phyloP scores from a whole-genome alignment of 1,139 yeast species.

The Pichia sp. region DNA sequence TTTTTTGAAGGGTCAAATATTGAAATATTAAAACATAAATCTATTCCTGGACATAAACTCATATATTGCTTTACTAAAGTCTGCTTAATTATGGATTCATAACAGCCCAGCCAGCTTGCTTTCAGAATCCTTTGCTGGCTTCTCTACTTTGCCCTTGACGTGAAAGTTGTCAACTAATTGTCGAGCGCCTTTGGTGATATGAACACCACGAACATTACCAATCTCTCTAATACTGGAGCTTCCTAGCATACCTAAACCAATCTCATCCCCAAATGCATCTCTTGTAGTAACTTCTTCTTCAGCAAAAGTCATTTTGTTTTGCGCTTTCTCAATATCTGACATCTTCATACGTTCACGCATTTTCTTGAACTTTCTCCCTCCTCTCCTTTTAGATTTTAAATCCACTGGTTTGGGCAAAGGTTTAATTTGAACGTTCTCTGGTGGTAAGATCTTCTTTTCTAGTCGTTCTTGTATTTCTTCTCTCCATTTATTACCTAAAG shows the following conservation, averaged over 20 bases:
- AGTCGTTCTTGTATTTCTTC: constrained; percentile 57
- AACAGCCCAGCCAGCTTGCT: background rate
- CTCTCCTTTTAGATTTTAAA: constrained; percentile 72
- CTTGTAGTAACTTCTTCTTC: constrained; percentile 55
- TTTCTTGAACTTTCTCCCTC: constrained; percentile 76
- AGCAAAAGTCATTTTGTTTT: constrained; percentile 81
- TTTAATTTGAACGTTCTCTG: constrained; percentile 58
- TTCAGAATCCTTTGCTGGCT: too few species aligned
- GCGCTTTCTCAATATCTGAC: constrained; percentile 77
- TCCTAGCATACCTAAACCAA: constrained; percentile 75
- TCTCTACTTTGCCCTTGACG: background rate
- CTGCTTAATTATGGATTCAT: background rate
- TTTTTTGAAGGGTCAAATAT: background rate
- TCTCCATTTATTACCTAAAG: constrained; percentile 54
- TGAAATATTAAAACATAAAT: too few species aligned
- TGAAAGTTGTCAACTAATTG: constrained; percentile 34
- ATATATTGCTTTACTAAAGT: too few species aligned
- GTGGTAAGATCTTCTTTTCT: constrained; percentile 72
- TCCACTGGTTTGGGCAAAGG: constrained; percentile 85
- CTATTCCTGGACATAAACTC: too few species aligned
- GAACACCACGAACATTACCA: constrained; percentile 36
- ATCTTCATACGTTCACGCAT: constrained; percentile 73
- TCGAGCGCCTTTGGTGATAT: constrained; percentile 49
- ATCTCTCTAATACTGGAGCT: constrained; percentile 27
- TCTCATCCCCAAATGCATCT: constrained; percentile 70